Evolutionary conservation across 2,329 filamentous ascomycete genomes (phyloP).

Genomic region (Pseudocercospora eumusae): DNA sequence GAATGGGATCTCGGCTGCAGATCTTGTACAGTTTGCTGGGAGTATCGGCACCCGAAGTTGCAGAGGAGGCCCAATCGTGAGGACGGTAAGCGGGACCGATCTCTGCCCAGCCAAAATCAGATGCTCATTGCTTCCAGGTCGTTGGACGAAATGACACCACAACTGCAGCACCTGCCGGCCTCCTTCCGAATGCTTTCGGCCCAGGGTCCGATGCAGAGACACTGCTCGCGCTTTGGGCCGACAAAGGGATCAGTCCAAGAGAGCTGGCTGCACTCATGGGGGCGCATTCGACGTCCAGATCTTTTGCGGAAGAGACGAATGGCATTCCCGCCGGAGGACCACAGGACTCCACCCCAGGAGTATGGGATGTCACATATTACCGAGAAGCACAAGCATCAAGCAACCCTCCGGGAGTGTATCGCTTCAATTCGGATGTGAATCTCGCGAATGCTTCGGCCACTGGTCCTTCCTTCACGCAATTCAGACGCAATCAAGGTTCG

Average conservation of each 20-base stretch:
- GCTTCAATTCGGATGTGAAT: conserved; percentile 39
- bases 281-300: conserved; percentile 54
- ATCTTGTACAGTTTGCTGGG: conserved; percentile 55
- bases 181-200: conserved; percentile 49
- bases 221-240: conserved; percentile 51
- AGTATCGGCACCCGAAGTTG: conserved; percentile 44
- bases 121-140: background rate
- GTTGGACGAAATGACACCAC: conserved; percentile 52
- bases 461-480: conserved; percentile 18
- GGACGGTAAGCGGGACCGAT: conserved; percentile 27
- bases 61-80: conserved; percentile 24
- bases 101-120: background rate
- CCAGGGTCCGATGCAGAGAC: conserved; percentile 40
- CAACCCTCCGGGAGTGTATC: conserved; percentile 28
- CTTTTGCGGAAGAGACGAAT: conserved; percentile 40
- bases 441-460: conserved; percentile 23
- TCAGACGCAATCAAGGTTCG: conserved; percentile 14
- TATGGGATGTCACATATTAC: conserved; percentile 56
- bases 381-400: conserved; percentile 33
- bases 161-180: conserved; percentile 45
- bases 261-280: conserved; percentile 59
- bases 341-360: conserved; percentile 6
- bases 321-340: conserved; percentile 19
- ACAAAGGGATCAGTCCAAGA: conserved; percentile 53
- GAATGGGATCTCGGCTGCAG: conserved; percentile 50